Evolutionary conservation across 768 basidiomycete genomes (phyloP).

Genomic region (Cystofilobasidium macerans): DNA sequence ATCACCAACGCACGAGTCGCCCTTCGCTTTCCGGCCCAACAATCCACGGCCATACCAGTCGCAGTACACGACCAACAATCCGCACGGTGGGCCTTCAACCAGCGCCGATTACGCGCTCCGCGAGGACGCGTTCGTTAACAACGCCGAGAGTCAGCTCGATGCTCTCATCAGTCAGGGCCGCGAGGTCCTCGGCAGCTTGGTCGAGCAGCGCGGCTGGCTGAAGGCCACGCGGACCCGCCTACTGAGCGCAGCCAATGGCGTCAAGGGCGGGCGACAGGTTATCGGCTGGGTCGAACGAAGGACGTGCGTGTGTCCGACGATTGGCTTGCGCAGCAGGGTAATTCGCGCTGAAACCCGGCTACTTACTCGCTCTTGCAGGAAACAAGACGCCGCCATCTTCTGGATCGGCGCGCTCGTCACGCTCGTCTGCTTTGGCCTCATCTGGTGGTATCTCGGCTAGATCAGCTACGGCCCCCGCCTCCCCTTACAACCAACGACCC

Average conservation of each 20-base stretch:
- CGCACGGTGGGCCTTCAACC: conserved; percentile 45
- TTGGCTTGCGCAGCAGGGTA: neutral
- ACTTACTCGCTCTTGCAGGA: conserved; percentile 8
- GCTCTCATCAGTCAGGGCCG: conserved; percentile 85
- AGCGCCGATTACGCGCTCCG: conserved; percentile 69
- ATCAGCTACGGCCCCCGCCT: neutral
- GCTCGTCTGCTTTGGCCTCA: conserved; percentile 20
- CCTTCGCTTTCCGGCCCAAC: conserved; percentile 48
- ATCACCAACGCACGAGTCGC: conserved; percentile 64
- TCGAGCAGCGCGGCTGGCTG: conserved; percentile 82
- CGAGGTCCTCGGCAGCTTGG: conserved; percentile 79
- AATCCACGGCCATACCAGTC: conserved; percentile 29
- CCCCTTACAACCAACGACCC: neutral
- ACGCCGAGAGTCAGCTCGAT: conserved; percentile 69
- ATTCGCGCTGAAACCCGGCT: neutral
- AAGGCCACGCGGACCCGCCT: conserved; percentile 79
- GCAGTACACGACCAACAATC: conserved; percentile 39
- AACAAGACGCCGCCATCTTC: conserved; percentile 26
- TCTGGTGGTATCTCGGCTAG: conserved; percentile 25
- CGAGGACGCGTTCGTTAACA: conserved; percentile 81
- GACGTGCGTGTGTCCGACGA: conserved; percentile 49
- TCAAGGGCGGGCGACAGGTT: conserved; percentile 84
- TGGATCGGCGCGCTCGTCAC: conserved; percentile 17
- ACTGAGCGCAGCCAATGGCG: conserved; percentile 80
- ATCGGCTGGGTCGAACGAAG: conserved; percentile 95